These are phyloP conservation scores for Suillus ampliporus DNA, from an alignment of 768 basidiomycete species.

Conservation along the genomic window DNA sequence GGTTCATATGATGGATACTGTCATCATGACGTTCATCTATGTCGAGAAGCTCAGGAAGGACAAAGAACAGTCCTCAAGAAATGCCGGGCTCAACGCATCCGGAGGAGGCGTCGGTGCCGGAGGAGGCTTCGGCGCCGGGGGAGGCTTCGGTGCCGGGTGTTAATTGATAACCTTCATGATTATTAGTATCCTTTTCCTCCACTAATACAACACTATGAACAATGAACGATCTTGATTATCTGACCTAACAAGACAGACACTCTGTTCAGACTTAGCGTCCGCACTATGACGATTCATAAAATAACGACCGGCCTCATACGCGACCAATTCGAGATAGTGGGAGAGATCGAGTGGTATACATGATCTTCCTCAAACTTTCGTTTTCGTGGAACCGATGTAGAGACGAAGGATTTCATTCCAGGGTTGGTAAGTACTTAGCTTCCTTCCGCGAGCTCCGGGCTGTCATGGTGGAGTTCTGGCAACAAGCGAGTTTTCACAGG, in stretches of 20 bases:
- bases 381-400: constrained; percentile 31
- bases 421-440: constrained; percentile 25
- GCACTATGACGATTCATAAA: constrained; percentile 32
- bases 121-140: too few relatives aligned
- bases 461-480: background rate
- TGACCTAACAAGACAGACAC: constrained; percentile 11
- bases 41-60: constrained; percentile 18
- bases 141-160: too few relatives aligned
- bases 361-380: constrained; percentile 36
- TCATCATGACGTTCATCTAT: constrained; percentile 22
- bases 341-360: constrained; percentile 39
- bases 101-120: too few relatives aligned
- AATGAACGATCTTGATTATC: too few relatives aligned
- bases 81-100: too few relatives aligned
- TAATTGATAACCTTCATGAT: too few relatives aligned
- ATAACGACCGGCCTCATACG: constrained; percentile 26
- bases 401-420: constrained; percentile 33
- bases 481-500: constrained; percentile 7
- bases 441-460: background rate
- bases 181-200: too few relatives aligned
- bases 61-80: too few relatives aligned
- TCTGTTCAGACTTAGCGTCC: constrained; percentile 8
- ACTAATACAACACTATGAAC: too few relatives aligned
- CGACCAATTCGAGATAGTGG: constrained; percentile 38
- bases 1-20: constrained; percentile 15